A percentile compares a stretch with the other conserved stretches of the same genome.
phyloP scores from a whole-genome alignment of 2,329 filamentous ascomycete genomes.

The Microdochium nivale region DNA sequence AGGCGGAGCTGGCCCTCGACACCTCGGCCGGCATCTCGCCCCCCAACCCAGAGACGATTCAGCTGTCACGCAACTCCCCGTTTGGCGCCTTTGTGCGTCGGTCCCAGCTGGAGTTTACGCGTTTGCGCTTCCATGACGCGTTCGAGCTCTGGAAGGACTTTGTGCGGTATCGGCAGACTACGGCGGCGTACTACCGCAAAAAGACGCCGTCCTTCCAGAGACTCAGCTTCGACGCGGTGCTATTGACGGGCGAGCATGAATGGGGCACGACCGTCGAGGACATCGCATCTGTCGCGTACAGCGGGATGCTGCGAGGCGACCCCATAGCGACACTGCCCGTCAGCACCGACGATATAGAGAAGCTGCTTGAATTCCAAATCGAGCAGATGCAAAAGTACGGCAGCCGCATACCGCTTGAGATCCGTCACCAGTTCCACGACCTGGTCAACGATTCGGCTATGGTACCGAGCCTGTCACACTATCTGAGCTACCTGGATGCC shows the following conservation, averaged over 20 bases:
- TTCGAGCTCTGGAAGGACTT: slow-evolving; percentile 76
- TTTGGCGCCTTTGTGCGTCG: slow-evolving; percentile 74
- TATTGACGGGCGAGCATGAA: slow-evolving; percentile 37
- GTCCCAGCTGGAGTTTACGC: slow-evolving; percentile 68
- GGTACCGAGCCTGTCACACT: slow-evolving; percentile 67
- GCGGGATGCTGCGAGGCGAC: slow-evolving; percentile 40
- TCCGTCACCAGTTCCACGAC: slow-evolving; percentile 61
- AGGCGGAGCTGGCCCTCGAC: slow-evolving; percentile 49
- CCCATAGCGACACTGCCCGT: slow-evolving; percentile 35
- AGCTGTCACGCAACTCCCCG: slow-evolving; percentile 65
- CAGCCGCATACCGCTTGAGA: slow-evolving; percentile 64
- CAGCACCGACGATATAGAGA: slow-evolving; percentile 73
- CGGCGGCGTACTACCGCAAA: slow-evolving; percentile 54
- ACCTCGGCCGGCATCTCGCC: slow-evolving; percentile 42
- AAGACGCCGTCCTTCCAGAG: slow-evolving; percentile 52
- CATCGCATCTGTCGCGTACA: slow-evolving; percentile 40
- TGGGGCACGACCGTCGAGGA: slow-evolving; percentile 41
- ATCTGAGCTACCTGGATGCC: slow-evolving; percentile 80
- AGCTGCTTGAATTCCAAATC: slow-evolving; percentile 79
- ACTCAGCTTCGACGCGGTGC: slow-evolving; percentile 48
- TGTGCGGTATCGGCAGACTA: slow-evolving; percentile 70
- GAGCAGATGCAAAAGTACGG: slow-evolving; percentile 79
- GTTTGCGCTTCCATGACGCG: slow-evolving; percentile 72
- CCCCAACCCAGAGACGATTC: slow-evolving; percentile 42
- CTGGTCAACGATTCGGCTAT: slow-evolving; percentile 59